A percentile compares a stretch with the other conserved stretches of the same genome.
phyloP scores from a whole-genome alignment of 2,329 filamentous ascomycete genomes.

The Verticillium klebahnii region DNA sequence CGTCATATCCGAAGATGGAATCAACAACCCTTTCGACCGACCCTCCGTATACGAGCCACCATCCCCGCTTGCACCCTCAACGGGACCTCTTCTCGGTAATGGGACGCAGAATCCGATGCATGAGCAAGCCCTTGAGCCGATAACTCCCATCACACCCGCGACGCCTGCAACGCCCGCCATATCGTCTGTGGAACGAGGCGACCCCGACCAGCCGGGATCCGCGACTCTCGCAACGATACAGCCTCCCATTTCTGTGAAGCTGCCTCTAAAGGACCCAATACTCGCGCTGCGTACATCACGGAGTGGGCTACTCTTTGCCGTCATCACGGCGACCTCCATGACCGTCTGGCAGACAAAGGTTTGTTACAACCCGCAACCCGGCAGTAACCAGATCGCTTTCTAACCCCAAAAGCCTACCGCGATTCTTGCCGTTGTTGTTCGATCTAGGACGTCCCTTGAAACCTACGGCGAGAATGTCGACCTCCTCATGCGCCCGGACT shows the following conservation, averaged over 20 bases:
- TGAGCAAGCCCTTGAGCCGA: conserved; percentile 28
- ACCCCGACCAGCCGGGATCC: conserved; percentile 26
- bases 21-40: conserved; percentile 27
- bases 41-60: conserved; percentile 22
- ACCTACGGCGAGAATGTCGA: conserved; percentile 83
- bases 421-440: conserved; percentile 77
- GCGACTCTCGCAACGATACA: conserved; percentile 15
- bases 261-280: conserved; percentile 58
- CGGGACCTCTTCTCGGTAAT: conserved; percentile 12
- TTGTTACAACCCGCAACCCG: conserved; percentile 20
- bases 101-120: conserved; percentile 20
- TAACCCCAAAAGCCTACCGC: conserved; percentile 66
- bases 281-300: conserved; percentile 73
- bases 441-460: conserved; percentile 73
- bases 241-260: conserved; percentile 17
- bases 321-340: conserved; percentile 78
- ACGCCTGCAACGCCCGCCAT: conserved; percentile 55
- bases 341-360: conserved; percentile 98
- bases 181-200: conserved; percentile 53
- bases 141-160: conserved; percentile 40
- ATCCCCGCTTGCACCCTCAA: conserved; percentile 12
- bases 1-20: conserved; percentile 58
- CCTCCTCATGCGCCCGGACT: conserved; percentile 84
- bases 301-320: conserved; percentile 77
- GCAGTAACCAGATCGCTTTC: conserved; percentile 4